Conservation (phyloP, 2,329 filamentous ascomycete genomes). For the Cercospora janseana region DNA sequence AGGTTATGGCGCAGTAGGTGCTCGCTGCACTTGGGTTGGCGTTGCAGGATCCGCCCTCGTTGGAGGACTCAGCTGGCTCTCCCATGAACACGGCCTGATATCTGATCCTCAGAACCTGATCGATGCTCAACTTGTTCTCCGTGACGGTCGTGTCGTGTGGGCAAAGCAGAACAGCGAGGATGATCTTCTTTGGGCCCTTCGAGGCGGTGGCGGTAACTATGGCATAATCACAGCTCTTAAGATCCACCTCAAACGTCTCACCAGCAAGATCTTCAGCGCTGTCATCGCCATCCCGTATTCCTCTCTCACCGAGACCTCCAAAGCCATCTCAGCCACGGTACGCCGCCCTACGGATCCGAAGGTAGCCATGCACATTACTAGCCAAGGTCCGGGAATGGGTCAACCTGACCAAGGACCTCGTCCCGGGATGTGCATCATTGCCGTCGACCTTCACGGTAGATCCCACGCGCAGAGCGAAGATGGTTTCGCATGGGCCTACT, state of each 20-base stretch:
- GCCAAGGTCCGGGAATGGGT: slow-evolving; percentile 29
- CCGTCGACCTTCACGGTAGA: slow-evolving; percentile 37
- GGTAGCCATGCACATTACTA: slow-evolving; percentile 35
- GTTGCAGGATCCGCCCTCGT: slow-evolving; percentile 41
- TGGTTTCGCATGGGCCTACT: slow-evolving; percentile 35
- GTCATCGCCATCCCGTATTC: slow-evolving; percentile 28
- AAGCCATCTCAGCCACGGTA: slow-evolving; percentile 30
- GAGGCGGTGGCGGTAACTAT: slow-evolving; percentile 43
- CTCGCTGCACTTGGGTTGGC: slow-evolving; percentile 42
- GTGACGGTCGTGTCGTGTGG: slow-evolving; percentile 42
- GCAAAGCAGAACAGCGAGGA: slow-evolving; percentile 37
- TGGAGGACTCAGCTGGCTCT: slow-evolving; percentile 44
- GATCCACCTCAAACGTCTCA: slow-evolving; percentile 32
- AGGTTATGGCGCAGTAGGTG: slow-evolving; percentile 40
- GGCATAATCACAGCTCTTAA: slow-evolving; percentile 35
- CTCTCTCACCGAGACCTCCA: slow-evolving; percentile 25
- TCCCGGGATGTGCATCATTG: slow-evolving; percentile 30
- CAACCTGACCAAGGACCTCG: slow-evolving; percentile 25
- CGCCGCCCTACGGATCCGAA: slow-evolving; percentile 31
- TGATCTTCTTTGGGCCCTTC: slow-evolving; percentile 44
- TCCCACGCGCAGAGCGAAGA: slow-evolving; percentile 32
- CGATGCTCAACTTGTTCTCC: slow-evolving; percentile 41
- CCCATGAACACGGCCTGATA: slow-evolving; percentile 40
- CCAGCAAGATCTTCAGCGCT: slow-evolving; percentile 29
- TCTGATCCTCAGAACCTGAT: slow-evolving; percentile 45